These are phyloP conservation scores for Solanum infundibuliforme DNA, from an alignment of 257 asterid species.

Conservation along the genomic window DNA sequence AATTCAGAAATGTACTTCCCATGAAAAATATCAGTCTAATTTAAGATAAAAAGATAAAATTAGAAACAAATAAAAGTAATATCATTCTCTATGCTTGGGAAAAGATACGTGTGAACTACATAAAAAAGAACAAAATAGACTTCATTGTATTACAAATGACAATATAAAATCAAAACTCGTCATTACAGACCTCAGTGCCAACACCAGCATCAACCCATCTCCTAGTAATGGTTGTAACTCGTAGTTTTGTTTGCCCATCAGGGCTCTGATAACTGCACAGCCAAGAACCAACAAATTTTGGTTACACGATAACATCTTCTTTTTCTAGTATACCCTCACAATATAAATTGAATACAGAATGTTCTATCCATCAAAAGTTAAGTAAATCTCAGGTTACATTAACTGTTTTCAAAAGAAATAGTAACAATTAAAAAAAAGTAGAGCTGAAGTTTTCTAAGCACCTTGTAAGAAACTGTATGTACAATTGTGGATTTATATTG, in stretches of 20 bases:
- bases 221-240: conserved; percentile 81
- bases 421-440: not conserved
- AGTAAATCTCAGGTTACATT: not conserved
- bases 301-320: not conserved
- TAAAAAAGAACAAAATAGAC: not conserved
- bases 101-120: not conserved
- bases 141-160: not conserved
- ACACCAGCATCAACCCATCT: conserved; percentile 69
- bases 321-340: not conserved
- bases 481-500: conserved; percentile 50
- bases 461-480: conserved; percentile 89
- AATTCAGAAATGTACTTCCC: not conserved
- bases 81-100: not conserved
- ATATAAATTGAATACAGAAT: not conserved
- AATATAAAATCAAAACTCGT: not conserved
- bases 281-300: not conserved
- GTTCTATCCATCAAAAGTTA: not conserved
- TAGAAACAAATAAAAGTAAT: not conserved
- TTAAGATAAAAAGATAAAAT: not conserved
- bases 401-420: not conserved
- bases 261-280: conserved; percentile 66
- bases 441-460: conserved; percentile 17
- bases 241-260: conserved; percentile 66
- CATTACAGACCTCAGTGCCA: conserved; percentile 54
- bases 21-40: not conserved